Evolutionary conservation across 805 yeast genomes (phyloP), one percentile per base, ranked within the genome.

Genomic region (Isabelozyma heimii): DNA sequence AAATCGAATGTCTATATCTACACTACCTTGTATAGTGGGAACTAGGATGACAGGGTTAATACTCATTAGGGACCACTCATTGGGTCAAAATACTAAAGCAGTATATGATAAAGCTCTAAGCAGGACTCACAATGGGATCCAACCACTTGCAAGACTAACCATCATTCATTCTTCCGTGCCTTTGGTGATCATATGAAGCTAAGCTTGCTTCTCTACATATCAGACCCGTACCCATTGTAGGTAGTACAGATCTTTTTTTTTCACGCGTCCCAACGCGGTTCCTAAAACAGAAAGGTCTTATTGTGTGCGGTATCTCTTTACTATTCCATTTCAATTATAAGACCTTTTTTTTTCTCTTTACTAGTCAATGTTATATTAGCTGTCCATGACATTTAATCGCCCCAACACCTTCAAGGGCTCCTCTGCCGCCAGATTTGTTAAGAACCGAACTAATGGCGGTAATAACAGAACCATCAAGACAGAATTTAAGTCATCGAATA

Each of bases 351-450:
- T 30, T 30, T 8, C 35, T 30, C 10, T 30, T 2, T 3, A 30
- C n/a, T 30, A 30, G 5, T 30, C n/a, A 9, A 30, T 30, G 35
- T 30, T 30, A 30, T 30, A 30, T 10, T 30, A 9, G 35, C 35
- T 13, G 35, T 30, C n/a, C 35, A 30, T 30, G 35, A 30, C 35
- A 8, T 30, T 27, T 42, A 24, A 16, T 17, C 9, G 40, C 24
- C 40, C 16, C 12, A 38, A 38, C 43, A 30, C 56, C 42, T 76
- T 70, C 56, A 72, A 71, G 48, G 83, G 85, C 20, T 78, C 82
- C 5, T 63, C 74, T 2, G 66, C 82, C 12, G 85, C 85, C 8
- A 68, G 85, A 47, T 80, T 64, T 55, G 83, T 79, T 43, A 78
- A 75, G 62, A 78, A 70, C 56, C 15, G 15, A 13, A 40, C 10